phyloP scores from a whole-genome alignment of 768 basidiomycete species.

The Lactifluus subvellereus region DNA sequence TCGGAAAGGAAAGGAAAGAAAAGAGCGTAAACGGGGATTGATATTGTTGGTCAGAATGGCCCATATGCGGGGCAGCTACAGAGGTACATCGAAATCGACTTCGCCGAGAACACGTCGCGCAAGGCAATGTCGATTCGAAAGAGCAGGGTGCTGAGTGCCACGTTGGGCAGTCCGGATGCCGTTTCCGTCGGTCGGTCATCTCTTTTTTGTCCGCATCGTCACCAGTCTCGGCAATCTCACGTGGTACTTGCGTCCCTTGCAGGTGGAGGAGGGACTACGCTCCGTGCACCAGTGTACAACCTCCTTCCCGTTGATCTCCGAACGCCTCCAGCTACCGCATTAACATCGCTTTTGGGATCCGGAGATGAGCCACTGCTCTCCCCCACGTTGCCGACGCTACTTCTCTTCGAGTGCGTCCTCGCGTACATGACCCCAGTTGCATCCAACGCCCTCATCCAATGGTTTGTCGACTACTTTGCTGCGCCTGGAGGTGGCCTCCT shows the following conservation, averaged over 20 bases:
- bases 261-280: constrained; percentile 58
- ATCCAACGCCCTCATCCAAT: constrained; percentile 56
- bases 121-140: constrained; percentile 80
- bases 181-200: constrained; percentile 39
- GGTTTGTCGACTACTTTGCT: constrained; percentile 60
- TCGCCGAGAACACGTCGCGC: constrained; percentile 74
- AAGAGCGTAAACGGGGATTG: not conserved
- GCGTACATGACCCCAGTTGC: constrained; percentile 71
- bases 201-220: not conserved
- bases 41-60: constrained; percentile 43
- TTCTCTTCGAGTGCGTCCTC: constrained; percentile 91
- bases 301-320: constrained; percentile 79
- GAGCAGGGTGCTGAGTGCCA: constrained; percentile 47
- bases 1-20: not conserved
- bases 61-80: constrained; percentile 43
- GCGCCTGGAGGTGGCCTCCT: constrained; percentile 31
- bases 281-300: constrained; percentile 55
- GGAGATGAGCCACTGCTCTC: constrained; percentile 43
- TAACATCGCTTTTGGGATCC: constrained; percentile 38
- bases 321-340: constrained; percentile 41
- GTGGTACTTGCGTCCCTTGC: not conserved
- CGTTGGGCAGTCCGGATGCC: constrained; percentile 43
- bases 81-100: constrained; percentile 85
- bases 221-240: not conserved
- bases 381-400: constrained; percentile 63